A percentile compares a stretch with the other conserved stretches of the same genome.
phyloP scores from a whole-genome alignment of 768 basidiomycete species.

The Podaxis rugospora region DNA sequence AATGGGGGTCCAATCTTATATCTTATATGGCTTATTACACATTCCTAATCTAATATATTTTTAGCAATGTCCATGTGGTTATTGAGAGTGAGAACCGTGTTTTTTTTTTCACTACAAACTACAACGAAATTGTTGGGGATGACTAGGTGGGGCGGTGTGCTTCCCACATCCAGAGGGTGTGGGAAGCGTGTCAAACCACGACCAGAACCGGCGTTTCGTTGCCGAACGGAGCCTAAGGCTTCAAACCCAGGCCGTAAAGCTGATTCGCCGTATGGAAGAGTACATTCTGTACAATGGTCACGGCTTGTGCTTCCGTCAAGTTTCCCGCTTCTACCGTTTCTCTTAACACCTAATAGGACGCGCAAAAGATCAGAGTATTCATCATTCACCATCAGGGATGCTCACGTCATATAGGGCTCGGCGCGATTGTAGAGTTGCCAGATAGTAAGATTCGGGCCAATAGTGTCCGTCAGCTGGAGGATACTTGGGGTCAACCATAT shows the following conservation, averaged over 20 bases:
- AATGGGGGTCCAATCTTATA: no score
- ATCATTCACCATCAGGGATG: background rate
- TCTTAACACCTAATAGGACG: slow-evolving; percentile 47
- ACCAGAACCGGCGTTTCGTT: no score
- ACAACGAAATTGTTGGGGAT: no score
- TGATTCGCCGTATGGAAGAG: slow-evolving; percentile 67
- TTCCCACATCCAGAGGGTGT: no score
- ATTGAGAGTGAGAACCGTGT: no score
- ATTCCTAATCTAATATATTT: no score
- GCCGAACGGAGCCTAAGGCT: background rate
- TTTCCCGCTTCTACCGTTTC: slow-evolving; percentile 44
- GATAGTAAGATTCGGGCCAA: slow-evolving; percentile 78
- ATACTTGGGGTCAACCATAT: background rate
- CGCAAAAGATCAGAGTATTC: background rate
- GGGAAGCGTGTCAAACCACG: no score
- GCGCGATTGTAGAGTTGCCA: slow-evolving; percentile 62
- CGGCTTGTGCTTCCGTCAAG: slow-evolving; percentile 50
- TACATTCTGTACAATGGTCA: slow-evolving; percentile 46
- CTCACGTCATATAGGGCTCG: slow-evolving; percentile 54
- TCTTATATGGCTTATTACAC: no score
- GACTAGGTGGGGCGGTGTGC: no score
- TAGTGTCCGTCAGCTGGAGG: slow-evolving; percentile 56
- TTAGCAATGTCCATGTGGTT: no score
- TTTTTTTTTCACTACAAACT: no score
- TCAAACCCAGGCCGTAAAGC: slow-evolving; percentile 54